These are phyloP conservation scores for Penicillium oxalicum DNA, from an alignment of 2,329 filamentous ascomycete species.

Conservation along the genomic window DNA sequence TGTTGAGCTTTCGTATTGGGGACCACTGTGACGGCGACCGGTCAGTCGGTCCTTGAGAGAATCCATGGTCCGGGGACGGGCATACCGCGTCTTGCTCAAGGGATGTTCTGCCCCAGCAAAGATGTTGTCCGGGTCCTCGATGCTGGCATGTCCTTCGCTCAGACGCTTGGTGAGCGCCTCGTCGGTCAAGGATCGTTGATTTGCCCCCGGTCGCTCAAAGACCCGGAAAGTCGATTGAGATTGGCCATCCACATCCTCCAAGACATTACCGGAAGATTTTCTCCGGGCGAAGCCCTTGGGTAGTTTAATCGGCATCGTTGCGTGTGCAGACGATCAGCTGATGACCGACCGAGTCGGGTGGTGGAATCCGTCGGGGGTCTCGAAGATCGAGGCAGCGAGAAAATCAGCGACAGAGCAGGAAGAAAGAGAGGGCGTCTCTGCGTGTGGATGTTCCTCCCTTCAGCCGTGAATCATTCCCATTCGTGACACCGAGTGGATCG, in stretches of 20 bases:
- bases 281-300: constrained; percentile 50
- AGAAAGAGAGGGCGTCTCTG: no score
- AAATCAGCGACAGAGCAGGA: no score
- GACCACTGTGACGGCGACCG: constrained; percentile 43
- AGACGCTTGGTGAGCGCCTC: constrained; percentile 33
- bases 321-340: not conserved
- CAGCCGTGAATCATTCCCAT: constrained; percentile 10
- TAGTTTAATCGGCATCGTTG: constrained; percentile 50
- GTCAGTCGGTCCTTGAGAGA: constrained; percentile 23
- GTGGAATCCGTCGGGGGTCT: not conserved
- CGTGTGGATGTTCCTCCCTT: constrained; percentile 3
- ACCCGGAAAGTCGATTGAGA: constrained; percentile 49
- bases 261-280: constrained; percentile 50
- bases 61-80: constrained; percentile 9
- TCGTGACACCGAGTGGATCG: constrained; percentile 8
- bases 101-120: constrained; percentile 31
- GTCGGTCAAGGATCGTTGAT: constrained; percentile 40
- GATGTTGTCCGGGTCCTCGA: constrained; percentile 37
- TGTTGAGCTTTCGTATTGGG: constrained; percentile 43
- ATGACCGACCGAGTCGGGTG: not conserved
- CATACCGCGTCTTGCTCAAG: constrained; percentile 35
- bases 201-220: constrained; percentile 44
- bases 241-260: constrained; percentile 43
- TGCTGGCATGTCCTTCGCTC: constrained; percentile 31
- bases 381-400: no score